phyloP scores from a whole-genome alignment of 805 yeast genomes.

The Debaryomyces hansenii region DNA sequence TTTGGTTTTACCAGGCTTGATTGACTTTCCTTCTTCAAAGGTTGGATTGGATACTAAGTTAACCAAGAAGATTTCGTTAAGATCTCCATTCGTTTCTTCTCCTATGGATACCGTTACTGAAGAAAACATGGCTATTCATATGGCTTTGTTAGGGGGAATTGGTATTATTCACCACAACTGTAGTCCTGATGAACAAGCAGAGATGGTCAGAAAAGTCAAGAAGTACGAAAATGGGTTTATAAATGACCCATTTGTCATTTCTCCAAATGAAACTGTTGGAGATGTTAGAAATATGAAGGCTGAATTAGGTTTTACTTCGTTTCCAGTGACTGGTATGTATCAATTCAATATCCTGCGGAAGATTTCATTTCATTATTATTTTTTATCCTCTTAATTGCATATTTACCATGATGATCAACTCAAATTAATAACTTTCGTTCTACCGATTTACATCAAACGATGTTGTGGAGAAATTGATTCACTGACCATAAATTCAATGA shows the following conservation, averaged over 20 bases:
- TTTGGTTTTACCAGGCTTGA: slow-evolving; percentile 91
- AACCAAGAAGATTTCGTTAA: slow-evolving; percentile 88
- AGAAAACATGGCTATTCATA: slow-evolving; percentile 94
- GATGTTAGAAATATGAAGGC: slow-evolving; percentile 73
- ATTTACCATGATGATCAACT: slow-evolving; percentile 52
- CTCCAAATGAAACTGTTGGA: slow-evolving; percentile 75
- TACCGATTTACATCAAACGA: slow-evolving; percentile 96
- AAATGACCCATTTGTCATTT: slow-evolving; percentile 80
- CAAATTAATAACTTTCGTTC: slow-evolving; percentile 93
- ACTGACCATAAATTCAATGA: slow-evolving; percentile 31
- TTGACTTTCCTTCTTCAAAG: slow-evolving; percentile 76
- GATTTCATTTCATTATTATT: slow-evolving; percentile 3
- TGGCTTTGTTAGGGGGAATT: slow-evolving; percentile 98
- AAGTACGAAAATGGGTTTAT: slow-evolving; percentile 97
- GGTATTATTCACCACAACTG: slow-evolving; percentile 99
- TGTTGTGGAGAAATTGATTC: slow-evolving; percentile 76
- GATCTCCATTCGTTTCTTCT: slow-evolving; percentile 93
- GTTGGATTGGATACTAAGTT: slow-evolving; percentile 82
- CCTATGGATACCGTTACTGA: slow-evolving; percentile 99
- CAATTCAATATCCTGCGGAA: slow-evolving; percentile 1
- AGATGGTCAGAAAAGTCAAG: slow-evolving; percentile 95
- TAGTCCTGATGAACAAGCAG: slow-evolving; percentile 95
- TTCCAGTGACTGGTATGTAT: slow-evolving; percentile 98
- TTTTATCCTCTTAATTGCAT: slow-evolving; percentile 2
- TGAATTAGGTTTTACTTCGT: slow-evolving; percentile 88